phyloP scores from a whole-genome alignment of 495 filamentous ascomycete genomes.

The Schizothecium vesticola region DNA sequence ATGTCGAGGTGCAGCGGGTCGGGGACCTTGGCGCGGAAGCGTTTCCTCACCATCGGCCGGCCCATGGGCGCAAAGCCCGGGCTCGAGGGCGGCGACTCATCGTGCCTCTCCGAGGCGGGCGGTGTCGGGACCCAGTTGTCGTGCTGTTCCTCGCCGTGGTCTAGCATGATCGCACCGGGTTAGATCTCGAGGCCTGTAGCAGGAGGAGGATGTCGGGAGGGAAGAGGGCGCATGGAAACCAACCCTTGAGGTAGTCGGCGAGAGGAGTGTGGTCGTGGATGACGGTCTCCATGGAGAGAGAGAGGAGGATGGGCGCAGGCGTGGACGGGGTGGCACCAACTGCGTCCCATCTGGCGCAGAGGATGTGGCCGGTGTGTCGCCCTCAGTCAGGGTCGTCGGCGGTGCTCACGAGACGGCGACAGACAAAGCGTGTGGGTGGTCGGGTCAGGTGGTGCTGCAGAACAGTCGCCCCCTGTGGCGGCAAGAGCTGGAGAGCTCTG shows the following conservation, averaged over 20 bases:
- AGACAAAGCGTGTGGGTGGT: slow-evolving; percentile 2
- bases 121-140: slow-evolving; percentile 36
- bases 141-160: slow-evolving; percentile 38
- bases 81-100: slow-evolving; percentile 41
- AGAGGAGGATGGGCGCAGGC: slow-evolving; percentile 23
- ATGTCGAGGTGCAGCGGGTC: slow-evolving; percentile 54
- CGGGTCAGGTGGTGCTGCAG: slow-evolving; percentile 3
- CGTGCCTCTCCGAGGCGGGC: slow-evolving; percentile 35
- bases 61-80: slow-evolving; percentile 73
- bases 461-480: slow-evolving; percentile 9
- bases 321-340: slow-evolving; percentile 12
- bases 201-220: background rate
- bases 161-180: slow-evolving; percentile 17
- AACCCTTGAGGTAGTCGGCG: slow-evolving; percentile 91
- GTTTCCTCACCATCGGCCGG: slow-evolving; percentile 58
- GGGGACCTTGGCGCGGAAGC: slow-evolving; percentile 61
- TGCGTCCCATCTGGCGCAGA: slow-evolving; percentile 28
- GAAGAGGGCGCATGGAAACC: slow-evolving; percentile 14
- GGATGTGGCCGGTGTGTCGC: background rate
- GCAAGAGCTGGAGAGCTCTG: background rate
- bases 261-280: slow-evolving; percentile 87
- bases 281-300: slow-evolving; percentile 76
- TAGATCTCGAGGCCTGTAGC: slow-evolving; percentile 2
- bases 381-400: background rate
- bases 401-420: slow-evolving; percentile 1